phyloP scores from a whole-genome alignment of 2,329 filamentous ascomycete species.

The Exophiala aquamarina region DNA sequence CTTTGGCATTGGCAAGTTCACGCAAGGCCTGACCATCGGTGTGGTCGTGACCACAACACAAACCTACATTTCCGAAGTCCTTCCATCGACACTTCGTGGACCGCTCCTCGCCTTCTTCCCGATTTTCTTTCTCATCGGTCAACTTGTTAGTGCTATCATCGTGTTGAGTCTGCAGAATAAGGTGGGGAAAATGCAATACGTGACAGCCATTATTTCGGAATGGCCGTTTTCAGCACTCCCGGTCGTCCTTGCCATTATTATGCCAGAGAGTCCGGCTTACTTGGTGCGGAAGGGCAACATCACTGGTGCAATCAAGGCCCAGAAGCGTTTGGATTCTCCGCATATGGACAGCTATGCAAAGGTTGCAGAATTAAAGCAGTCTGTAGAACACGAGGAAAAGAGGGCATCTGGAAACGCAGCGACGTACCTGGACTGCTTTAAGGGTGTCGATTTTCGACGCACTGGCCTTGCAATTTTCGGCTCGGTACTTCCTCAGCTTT shows the following conservation, averaged over 20 bases:
- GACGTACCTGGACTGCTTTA: constrained; percentile 42
- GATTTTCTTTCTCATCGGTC: constrained; percentile 50
- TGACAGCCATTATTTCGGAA: constrained; percentile 35
- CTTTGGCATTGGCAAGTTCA: constrained; percentile 48
- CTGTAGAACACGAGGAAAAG: constrained; percentile 49
- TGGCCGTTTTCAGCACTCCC: constrained; percentile 47
- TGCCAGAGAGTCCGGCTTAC: constrained; percentile 55
- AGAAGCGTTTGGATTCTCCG: constrained; percentile 50
- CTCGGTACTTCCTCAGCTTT: constrained; percentile 45
- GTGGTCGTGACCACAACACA: constrained; percentile 44
- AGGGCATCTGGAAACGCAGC: constrained; percentile 51
- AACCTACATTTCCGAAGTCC: constrained; percentile 54
- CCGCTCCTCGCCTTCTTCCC: constrained; percentile 52
- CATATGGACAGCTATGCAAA: constrained; percentile 36
- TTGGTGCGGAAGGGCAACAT: constrained; percentile 45
- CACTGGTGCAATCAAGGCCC: constrained; percentile 45
- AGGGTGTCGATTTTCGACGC: constrained; percentile 30
- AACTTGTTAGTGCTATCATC: constrained; percentile 47
- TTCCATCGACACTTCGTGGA: constrained; percentile 47
- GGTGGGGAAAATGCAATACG: constrained; percentile 29
- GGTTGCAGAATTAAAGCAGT: constrained; percentile 37
- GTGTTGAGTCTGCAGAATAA: constrained; percentile 33
- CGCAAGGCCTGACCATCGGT: constrained; percentile 48
- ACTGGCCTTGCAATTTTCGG: constrained; percentile 40
- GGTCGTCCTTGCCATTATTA: constrained; percentile 42